Evolutionary conservation across 2,329 filamentous ascomycete genomes (phyloP), one percentile per base, ranked within the genome.

Genomic region (Albifimbria verrucaria): DNA sequence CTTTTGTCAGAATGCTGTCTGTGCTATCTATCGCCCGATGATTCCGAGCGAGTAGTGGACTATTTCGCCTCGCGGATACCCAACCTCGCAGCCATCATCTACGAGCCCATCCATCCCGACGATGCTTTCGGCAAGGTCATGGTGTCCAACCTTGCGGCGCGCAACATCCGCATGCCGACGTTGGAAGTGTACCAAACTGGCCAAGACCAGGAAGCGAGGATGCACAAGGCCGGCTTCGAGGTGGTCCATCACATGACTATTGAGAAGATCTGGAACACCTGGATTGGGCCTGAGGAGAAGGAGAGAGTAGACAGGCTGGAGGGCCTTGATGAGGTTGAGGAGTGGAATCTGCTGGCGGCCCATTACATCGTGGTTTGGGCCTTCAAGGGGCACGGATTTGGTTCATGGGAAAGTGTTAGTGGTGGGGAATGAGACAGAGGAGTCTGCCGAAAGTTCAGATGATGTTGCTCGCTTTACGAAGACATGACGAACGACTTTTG

Each of bases 1-100:
- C 72, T 99, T 22, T 79, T 99, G 7, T 97, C 93, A 0, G 94
- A 99, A 71, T 97, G 94, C 77, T 99, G 94, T 67, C 80, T 99
- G 26, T 90, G 94, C 68, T 99, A 99, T 65, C 81, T 99, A 1
- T 79, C 86, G 9, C 79, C 86, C 0, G 63, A 78, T 0, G 80
- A 86, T 49, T 87, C 92, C 0, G 76, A 79, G 36, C 71, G 74
- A 2, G 84, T 93, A 4, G 70, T 96, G 21, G 68, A 75, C 17
- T 86, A 83, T 68, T 91, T 93, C 62, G 77, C 79, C 17, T 70
- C 75, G 3, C 72, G 68, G 20, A 80, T 83, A 36, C 59, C 66
- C 48, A 57, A 73, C 67, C 52, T 85, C 57, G 61, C 80, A 69
- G 72, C 95, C 3, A 73, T 96, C 39, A 71, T 97, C 23, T 99